phyloP scores from a whole-genome alignment of 2,329 filamentous ascomycete species.

The Exserohilum rostratum region DNA sequence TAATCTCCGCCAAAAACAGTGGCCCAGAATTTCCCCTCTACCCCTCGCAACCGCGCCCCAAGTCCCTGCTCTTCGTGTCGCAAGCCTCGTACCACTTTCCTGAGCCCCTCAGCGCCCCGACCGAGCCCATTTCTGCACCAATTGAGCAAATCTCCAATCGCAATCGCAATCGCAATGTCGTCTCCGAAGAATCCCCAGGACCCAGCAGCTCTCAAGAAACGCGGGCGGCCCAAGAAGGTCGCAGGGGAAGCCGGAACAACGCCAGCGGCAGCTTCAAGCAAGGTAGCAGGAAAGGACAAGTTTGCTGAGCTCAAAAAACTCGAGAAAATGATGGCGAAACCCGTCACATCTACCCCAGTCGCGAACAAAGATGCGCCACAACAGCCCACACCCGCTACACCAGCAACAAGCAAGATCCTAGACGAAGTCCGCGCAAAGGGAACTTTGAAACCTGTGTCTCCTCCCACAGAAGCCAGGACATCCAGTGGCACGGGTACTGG shows the following conservation, averaged over 20 bases:
- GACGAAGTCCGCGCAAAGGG: slow-evolving; percentile 36
- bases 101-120: not conserved
- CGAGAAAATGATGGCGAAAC: slow-evolving; percentile 23
- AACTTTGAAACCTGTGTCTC: slow-evolving; percentile 19
- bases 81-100: not conserved
- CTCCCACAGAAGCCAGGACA: not conserved
- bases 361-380: slow-evolving; percentile 19
- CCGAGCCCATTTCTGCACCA: not conserved
- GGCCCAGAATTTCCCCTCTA: slow-evolving; percentile 23
- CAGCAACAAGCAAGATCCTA: slow-evolving; percentile 39
- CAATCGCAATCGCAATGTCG: slow-evolving; percentile 8
- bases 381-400: slow-evolving; percentile 35
- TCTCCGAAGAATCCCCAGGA: slow-evolving; percentile 22
- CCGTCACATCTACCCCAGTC: slow-evolving; percentile 12
- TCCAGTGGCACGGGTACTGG: not conserved
- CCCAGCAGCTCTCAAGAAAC: slow-evolving; percentile 33
- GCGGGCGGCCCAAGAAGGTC: slow-evolving; percentile 43
- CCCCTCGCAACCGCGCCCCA: slow-evolving; percentile 22
- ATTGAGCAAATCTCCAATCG: slow-evolving; percentile 17
- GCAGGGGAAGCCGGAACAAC: slow-evolving; percentile 22
- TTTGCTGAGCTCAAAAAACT: slow-evolving; percentile 12
- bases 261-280: slow-evolving; percentile 14
- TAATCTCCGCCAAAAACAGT: slow-evolving; percentile 13
- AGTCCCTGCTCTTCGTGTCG: slow-evolving; percentile 20
- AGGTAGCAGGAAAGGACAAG: slow-evolving; percentile 25